Evolutionary conservation across 164 flowering plant genomes (phyloP), one percentile per base, ranked within the genome.

Genomic region (Vitis riparia): DNA sequence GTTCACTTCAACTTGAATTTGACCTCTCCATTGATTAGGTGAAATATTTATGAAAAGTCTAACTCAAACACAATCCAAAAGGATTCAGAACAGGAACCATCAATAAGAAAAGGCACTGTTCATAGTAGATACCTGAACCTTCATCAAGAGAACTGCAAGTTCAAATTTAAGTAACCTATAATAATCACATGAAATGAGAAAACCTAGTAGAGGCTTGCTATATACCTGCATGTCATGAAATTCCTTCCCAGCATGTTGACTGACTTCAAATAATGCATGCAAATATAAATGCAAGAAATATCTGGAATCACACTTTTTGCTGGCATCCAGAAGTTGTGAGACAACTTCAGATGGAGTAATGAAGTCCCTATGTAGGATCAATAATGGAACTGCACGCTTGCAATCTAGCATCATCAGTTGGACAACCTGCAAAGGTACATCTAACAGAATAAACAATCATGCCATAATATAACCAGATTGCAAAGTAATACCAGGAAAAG

Each of bases 171-270:
- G 23, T 13, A 5, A n/a, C 13, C 12, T 19, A 23, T 55, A 53
- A 15, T 53, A 53, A 53, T 13, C 56, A 53, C n/a, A 53, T 53
- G 56, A 53, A 53, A 53, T 14, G 66, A 12, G 5, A 17, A 9
- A n/a, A 63, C 16, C 0, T 51, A 55, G 51, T n/a, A 8, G 44
- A 37, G 44, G 6, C 44, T 37, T 37, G 44, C 44, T 3, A 37
- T 37, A 51, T 80, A 95, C 99, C 99, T 96, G 99, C 90, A 96
- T 84, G 77, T 96, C 98, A 79, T 96, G 99, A 74, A 77, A 96
- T 60, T 93, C 98, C 80, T 79, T 92, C 51, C 97, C 99, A 63
- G 90, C 92, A 86, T 90, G 86, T 14, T 92, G 93, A 71, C 63
- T 86, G 51, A 71, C 88, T 82, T 85, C 95, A 80, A 91, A 93